A percentile compares a stretch with the other conserved stretches of the same genome.
Conservation (phyloP, 345 rosid genomes). For the Kandelia obovata region DNA sequence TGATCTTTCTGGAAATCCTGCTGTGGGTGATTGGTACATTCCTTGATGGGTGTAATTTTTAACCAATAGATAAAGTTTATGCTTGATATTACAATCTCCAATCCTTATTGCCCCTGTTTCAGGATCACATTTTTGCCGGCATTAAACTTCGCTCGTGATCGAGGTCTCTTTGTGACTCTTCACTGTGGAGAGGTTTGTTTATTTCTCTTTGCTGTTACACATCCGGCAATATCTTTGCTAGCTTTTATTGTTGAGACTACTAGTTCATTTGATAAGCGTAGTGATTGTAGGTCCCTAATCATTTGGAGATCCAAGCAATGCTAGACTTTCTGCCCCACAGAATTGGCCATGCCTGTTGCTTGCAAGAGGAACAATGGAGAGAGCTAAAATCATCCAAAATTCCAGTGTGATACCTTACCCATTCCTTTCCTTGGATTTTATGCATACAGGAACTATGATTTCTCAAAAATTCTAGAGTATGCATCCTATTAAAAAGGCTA, state of each 20-base stretch:
- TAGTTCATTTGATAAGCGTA: slow-evolving; percentile 43
- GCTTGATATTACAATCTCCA: background rate
- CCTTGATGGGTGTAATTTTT: background rate
- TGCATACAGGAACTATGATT: background rate
- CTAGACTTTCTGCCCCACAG: slow-evolving; percentile 82
- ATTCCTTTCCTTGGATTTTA: slow-evolving; percentile 6
- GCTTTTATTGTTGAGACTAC: slow-evolving; percentile 17
- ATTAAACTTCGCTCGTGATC: slow-evolving; percentile 62
- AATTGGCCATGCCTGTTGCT: slow-evolving; percentile 85
- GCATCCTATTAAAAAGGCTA: no score
- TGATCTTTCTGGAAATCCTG: slow-evolving; percentile 97
- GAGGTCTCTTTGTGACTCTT: slow-evolving; percentile 74
- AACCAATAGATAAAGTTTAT: background rate
- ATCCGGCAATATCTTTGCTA: background rate
- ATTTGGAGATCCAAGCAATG: slow-evolving; percentile 72
- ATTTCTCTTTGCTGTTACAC: slow-evolving; percentile 10
- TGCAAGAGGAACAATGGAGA: slow-evolving; percentile 57
- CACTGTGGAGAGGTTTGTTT: slow-evolving; percentile 91
- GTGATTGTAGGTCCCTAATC: slow-evolving; percentile 86
- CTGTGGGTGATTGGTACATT: slow-evolving; percentile 73
- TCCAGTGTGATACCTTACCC: slow-evolving; percentile 44
- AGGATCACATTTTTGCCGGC: slow-evolving; percentile 89
- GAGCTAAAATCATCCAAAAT: slow-evolving; percentile 56
- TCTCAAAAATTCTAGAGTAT: background rate
- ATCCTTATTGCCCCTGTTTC: slow-evolving; percentile 25